Evolutionary conservation across 176 grass and related monocot species (phyloP).

Genomic region (Pharus latifolius): DNA sequence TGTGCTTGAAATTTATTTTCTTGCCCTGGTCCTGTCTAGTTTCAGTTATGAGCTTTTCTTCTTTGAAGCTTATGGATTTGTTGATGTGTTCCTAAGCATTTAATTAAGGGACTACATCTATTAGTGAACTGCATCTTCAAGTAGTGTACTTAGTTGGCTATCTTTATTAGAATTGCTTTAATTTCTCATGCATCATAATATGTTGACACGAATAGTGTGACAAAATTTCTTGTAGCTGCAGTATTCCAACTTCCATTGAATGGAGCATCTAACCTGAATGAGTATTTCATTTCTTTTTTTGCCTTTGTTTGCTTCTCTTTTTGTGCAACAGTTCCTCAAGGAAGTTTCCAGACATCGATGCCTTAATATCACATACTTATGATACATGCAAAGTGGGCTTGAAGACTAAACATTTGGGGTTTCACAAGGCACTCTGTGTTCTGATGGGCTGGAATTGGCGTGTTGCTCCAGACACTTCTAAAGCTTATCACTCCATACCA

Average conservation of each 20-base stretch:
- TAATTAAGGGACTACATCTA: not conserved
- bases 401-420: slow-evolving; percentile 73
- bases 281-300: slow-evolving; percentile 29
- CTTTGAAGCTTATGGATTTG: not conserved
- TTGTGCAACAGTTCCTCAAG: slow-evolving; percentile 46
- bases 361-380: slow-evolving; percentile 50
- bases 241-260: slow-evolving; percentile 5
- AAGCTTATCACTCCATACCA: slow-evolving; percentile 38
- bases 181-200: not conserved
- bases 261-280: slow-evolving; percentile 23
- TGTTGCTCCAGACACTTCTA: slow-evolving; percentile 65
- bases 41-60: not conserved
- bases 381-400: slow-evolving; percentile 56
- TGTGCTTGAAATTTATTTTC: not conserved
- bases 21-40: not conserved
- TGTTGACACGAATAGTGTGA: not conserved
- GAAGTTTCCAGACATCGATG: slow-evolving; percentile 63
- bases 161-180: not conserved
- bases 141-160: not conserved
- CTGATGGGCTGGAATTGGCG: slow-evolving; percentile 93
- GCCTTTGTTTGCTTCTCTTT: slow-evolving; percentile 24
- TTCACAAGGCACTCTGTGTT: slow-evolving; percentile 88
- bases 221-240: not conserved
- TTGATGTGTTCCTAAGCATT: not conserved
- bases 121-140: not conserved